Conservation (phyloP, 2,329 filamentous ascomycete species). For the Colletotrichum filicis region DNA sequence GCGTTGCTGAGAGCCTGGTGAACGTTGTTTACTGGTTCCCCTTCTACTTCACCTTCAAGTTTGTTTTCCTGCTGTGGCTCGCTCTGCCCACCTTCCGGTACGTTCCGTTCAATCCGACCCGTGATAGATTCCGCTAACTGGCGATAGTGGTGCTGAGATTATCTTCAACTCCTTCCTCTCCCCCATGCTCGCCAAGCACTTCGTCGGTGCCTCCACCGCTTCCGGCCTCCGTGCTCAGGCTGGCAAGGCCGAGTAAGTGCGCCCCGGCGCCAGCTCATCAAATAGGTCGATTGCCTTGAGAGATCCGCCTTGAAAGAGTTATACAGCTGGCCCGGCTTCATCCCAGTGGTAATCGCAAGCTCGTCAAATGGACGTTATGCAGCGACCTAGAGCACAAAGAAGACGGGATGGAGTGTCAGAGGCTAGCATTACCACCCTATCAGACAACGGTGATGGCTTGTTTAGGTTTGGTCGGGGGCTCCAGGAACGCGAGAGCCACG, state of each 20-base stretch:
- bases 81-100: constrained; percentile 94
- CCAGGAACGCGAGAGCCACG: constrained; percentile 20
- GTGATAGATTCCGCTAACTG: constrained; percentile 36
- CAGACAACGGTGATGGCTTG: constrained; percentile 35
- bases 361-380: constrained; percentile 25
- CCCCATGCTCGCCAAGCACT: constrained; percentile 94
- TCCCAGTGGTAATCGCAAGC: constrained; percentile 24
- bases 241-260: constrained; percentile 75
- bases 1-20: constrained; percentile 82
- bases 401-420: constrained; percentile 10
- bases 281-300: constrained; percentile 32
- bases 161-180: constrained; percentile 97
- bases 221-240: constrained; percentile 90
- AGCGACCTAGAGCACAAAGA: constrained; percentile 23
- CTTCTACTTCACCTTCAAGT: constrained; percentile 99
- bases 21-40: constrained; percentile 94
- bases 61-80: constrained; percentile 97
- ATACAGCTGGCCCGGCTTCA: constrained; percentile 27
- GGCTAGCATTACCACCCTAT: constrained; percentile 20
- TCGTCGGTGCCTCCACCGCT: constrained; percentile 77
- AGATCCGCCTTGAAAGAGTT: constrained; percentile 25
- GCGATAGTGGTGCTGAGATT: constrained; percentile 85
- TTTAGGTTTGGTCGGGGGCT: constrained; percentile 19
- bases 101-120: constrained; percentile 47
- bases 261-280: constrained; percentile 17